These are phyloP conservation scores for Pythium aquatile DNA, from an alignment of 352 stramenopile genomes.

Conservation along the genomic window DNA sequence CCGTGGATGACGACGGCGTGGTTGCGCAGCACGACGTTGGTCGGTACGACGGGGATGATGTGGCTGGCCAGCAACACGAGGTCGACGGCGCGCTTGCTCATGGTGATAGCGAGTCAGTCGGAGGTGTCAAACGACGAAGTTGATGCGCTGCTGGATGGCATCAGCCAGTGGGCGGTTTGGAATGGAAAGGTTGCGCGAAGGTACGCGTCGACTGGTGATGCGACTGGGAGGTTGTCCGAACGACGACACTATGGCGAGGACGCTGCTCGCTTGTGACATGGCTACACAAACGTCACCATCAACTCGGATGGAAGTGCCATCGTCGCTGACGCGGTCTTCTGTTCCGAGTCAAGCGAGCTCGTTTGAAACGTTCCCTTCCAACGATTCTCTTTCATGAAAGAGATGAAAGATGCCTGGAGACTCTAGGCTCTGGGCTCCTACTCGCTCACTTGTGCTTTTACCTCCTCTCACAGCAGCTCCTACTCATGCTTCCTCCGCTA, in stretches of 20 bases:
- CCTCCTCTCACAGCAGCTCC: no score
- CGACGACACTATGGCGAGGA: not conserved
- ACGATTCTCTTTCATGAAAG: no score
- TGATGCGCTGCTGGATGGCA: not conserved
- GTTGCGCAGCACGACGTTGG: constrained; percentile 65
- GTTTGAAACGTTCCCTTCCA: no score
- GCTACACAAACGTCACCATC: no score
- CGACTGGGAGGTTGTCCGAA: not conserved
- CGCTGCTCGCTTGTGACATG: no score
- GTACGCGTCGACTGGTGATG: constrained; percentile 6
- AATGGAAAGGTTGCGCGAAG: constrained; percentile 21
- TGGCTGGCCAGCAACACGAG: constrained; percentile 76
- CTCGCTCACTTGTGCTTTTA: no score
- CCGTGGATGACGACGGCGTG: constrained; percentile 73
- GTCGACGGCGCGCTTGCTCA: constrained; percentile 41
- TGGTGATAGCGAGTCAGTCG: not conserved
- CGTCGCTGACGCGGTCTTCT: no score
- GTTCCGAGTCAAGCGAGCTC: no score
- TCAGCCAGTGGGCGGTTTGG: constrained; percentile 1
- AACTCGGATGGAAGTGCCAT: no score
- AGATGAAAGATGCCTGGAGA: no score
- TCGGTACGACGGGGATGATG: constrained; percentile 80
- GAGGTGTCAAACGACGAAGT: not conserved
- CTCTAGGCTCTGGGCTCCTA: no score
- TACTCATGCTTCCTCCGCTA: no score